Conservation (phyloP, 2,329 filamentous ascomycete species). For the Diaporthe citriasiana region DNA sequence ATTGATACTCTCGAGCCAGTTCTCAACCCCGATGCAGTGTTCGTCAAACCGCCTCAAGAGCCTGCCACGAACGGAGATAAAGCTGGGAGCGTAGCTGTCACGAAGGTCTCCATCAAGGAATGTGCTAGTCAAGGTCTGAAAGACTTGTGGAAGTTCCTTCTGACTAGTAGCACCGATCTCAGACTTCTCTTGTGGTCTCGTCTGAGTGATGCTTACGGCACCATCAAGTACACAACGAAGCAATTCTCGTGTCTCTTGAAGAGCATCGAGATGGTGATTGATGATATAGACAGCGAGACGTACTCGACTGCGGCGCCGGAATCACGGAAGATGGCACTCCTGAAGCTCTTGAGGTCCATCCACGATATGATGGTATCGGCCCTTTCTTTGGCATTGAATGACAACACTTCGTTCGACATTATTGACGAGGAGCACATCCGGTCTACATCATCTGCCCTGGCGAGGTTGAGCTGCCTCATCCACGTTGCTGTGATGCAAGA, state of each 20-base stretch:
- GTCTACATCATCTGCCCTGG: slow-evolving; percentile 79
- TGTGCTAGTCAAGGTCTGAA: slow-evolving; percentile 71
- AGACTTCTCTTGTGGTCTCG: slow-evolving; percentile 91
- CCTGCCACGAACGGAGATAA: slow-evolving; percentile 41
- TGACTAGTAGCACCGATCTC: slow-evolving; percentile 84
- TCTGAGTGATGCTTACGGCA: slow-evolving; percentile 88
- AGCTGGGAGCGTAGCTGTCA: slow-evolving; percentile 40
- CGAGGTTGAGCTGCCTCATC: slow-evolving; percentile 79
- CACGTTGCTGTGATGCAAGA: slow-evolving; percentile 87
- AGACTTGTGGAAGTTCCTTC: slow-evolving; percentile 89
- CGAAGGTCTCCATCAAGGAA: slow-evolving; percentile 60
- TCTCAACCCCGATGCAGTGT: slow-evolving; percentile 78
- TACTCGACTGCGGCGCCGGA: slow-evolving; percentile 71
- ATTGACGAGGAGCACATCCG: slow-evolving; percentile 84
- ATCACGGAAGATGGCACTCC: slow-evolving; percentile 77
- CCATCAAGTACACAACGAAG: slow-evolving; percentile 88
- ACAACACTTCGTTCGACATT: slow-evolving; percentile 82
- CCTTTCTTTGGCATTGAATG: slow-evolving; percentile 77
- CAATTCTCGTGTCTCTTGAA: slow-evolving; percentile 89
- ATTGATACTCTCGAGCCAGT: slow-evolving; percentile 96
- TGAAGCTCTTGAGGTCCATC: slow-evolving; percentile 83
- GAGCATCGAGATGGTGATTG: slow-evolving; percentile 86
- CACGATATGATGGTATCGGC: slow-evolving; percentile 82
- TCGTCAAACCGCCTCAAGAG: slow-evolving; percentile 49
- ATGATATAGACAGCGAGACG: slow-evolving; percentile 73